Evolutionary conservation across 2,329 filamentous ascomycete genomes (phyloP).

Genomic region (Fusarium temperatum): DNA sequence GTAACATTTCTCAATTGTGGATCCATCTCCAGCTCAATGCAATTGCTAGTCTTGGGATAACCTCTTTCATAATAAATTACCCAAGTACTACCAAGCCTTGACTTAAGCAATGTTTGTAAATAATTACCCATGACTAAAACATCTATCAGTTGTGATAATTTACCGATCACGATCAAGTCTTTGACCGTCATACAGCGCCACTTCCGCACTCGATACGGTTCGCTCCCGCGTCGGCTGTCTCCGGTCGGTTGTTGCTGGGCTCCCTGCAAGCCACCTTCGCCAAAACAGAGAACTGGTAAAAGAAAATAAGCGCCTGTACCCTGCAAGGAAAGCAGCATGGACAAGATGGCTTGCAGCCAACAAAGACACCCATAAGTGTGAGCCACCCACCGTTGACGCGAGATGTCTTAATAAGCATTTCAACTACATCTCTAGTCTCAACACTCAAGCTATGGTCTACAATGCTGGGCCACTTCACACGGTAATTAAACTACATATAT

Average conservation of each 20-base stretch:
- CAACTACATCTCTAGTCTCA: background rate
- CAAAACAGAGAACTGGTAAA: background rate
- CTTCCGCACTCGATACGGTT: no score
- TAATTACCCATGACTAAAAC: background rate
- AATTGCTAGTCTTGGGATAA: background rate
- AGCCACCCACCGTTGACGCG: no score
- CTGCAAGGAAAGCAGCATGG: background rate
- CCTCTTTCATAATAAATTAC: no score
- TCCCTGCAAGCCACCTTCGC: background rate
- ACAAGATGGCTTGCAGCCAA: background rate
- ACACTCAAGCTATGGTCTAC: accelerated
- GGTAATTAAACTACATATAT: accelerated
- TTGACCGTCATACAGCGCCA: background rate
- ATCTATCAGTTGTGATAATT: background rate
- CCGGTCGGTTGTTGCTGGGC: background rate
- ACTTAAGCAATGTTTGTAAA: background rate
- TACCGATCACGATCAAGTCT: background rate
- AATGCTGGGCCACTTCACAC: accelerated
- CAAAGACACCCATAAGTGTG: accelerated
- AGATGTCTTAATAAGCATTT: background rate
- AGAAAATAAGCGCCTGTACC: background rate
- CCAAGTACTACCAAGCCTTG: accelerated
- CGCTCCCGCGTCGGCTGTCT: background rate
- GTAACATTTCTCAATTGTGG: background rate
- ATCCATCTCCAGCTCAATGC: accelerated